Conservation (phyloP, 2,329 filamentous ascomycete genomes). For the Endothia cerciana region DNA sequence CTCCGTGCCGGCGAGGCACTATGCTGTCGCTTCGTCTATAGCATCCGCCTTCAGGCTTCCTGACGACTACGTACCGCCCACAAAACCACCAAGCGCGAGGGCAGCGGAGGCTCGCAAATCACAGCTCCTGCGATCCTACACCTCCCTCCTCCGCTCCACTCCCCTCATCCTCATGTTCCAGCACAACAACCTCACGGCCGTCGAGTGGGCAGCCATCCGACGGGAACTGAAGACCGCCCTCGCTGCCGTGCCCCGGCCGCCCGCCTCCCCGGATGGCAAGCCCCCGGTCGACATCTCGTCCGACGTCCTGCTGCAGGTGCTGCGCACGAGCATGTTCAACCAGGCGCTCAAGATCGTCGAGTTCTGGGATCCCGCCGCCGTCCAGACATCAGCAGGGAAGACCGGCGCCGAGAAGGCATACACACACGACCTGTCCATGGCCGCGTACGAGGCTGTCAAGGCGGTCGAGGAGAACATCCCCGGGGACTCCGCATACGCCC, state of each 20-base stretch:
- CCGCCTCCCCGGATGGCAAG: slow-evolving; percentile 36
- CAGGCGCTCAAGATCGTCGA: slow-evolving; percentile 85
- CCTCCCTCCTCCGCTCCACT: slow-evolving; percentile 82
- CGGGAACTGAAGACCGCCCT: slow-evolving; percentile 65
- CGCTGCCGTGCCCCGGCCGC: slow-evolving; percentile 43
- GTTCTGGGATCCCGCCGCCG: slow-evolving; percentile 64
- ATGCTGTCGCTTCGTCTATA: slow-evolving; percentile 32
- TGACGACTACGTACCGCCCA: slow-evolving; percentile 60
- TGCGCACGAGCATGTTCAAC: slow-evolving; percentile 88
- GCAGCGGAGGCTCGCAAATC: slow-evolving; percentile 86
- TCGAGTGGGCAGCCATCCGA: slow-evolving; percentile 74
- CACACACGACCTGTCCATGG: slow-evolving; percentile 57
- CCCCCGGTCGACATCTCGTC: slow-evolving; percentile 54
- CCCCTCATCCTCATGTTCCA: slow-evolving; percentile 85
- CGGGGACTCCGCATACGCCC: slow-evolving; percentile 50
- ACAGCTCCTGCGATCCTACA: slow-evolving; percentile 84
- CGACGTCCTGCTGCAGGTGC: slow-evolving; percentile 75
- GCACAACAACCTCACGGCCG: slow-evolving; percentile 69
- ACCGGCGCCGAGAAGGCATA: slow-evolving; percentile 43
- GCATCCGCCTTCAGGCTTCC: slow-evolving; percentile 41
- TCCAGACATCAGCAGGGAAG: slow-evolving; percentile 38
- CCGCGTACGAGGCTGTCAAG: slow-evolving; percentile 55
- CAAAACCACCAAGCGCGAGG: slow-evolving; percentile 86
- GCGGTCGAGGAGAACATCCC: slow-evolving; percentile 38
- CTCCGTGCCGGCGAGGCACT: slow-evolving; percentile 30